phyloP scores from a whole-genome alignment of 495 filamentous ascomycete species.

The Lindgomyces ingoldianus region DNA sequence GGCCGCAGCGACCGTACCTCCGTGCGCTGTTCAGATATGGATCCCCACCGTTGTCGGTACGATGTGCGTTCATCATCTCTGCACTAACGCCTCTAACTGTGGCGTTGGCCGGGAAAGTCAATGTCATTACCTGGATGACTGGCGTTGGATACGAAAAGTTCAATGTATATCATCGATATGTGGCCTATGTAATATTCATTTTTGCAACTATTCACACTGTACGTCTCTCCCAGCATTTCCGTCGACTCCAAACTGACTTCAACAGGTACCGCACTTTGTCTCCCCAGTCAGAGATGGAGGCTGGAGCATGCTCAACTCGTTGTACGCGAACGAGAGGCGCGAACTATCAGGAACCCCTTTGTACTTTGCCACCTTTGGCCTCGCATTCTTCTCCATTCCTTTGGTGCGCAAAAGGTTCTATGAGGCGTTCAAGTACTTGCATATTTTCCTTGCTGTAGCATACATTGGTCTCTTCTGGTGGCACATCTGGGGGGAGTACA shows the following conservation, averaged over 20 bases:
- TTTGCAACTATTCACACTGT: conserved; percentile 19
- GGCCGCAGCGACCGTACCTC: conserved; percentile 16
- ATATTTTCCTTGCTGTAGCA: conserved; percentile 20
- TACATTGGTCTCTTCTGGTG: conserved; percentile 24
- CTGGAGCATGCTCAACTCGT: conserved; percentile 10
- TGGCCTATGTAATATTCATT: conserved; percentile 15
- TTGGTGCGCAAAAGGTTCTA: conserved; percentile 15
- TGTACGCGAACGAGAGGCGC: conserved; percentile 13
- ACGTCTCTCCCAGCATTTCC: neutral
- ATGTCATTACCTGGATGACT: conserved; percentile 24
- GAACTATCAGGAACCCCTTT: conserved; percentile 23
- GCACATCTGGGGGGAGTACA: conserved; percentile 31
- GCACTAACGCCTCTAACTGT: conserved; percentile 18
- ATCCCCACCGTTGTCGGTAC: conserved; percentile 13
- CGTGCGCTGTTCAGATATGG: conserved; percentile 15
- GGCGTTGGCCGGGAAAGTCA: conserved; percentile 18
- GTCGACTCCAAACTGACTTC: neutral
- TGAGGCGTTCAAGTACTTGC: conserved; percentile 21
- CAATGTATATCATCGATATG: conserved; percentile 24
- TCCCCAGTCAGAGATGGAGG: conserved; percentile 23
- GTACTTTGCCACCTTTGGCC: conserved; percentile 15
- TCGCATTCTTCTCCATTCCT: conserved; percentile 24
- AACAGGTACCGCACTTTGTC: conserved; percentile 22
- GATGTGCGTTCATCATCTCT: conserved; percentile 22
- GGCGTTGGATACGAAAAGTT: conserved; percentile 23